Base-by-base conservation (phyloP, 2,329 filamentous ascomycete genomes). In the Atkinsonella hypoxylon region DNA sequence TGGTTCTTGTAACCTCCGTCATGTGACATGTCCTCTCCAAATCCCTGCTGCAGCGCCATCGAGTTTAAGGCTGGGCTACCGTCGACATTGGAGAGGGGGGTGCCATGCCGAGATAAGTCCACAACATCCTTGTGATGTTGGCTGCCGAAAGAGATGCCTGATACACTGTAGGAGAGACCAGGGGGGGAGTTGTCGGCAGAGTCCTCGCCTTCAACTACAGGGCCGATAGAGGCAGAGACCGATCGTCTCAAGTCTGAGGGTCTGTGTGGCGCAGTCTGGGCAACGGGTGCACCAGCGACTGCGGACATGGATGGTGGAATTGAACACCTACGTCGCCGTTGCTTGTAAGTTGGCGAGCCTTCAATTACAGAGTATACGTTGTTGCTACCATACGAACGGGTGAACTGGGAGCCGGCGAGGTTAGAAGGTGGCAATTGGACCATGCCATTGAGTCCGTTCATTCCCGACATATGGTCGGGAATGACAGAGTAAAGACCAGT, bases 271-370 rank as follows among this genome's bases (percentile, higher is more conserved):
- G 71, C 68, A 50, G 75, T 77, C 34, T 83, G 78, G 49, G 81
- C 79, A 41, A 78, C 77, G 45, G 80, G 76, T n/a, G 84, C 79
- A 47, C 81, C 81, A 55, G 83, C 80, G 54, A 85, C 82, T 43
- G 78, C 79, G 52, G 78, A 76, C 65, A 89, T 81, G 58, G 85
- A 81, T 12, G 87, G 85, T 22, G 91, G 89, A 55, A 97, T 89
- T 41, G 91, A 97, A 36, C 93, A 96, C 55, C 93, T 86, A 58
- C 93, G 83, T 67, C 93, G 81, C 61, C 93, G 82, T 75, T 97
- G 93, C 79, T 98, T 98, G 74, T 98, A 98, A 38, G 93, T 97
- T 12, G 93, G 93, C 30, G 93, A 98, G 46, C 93, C 93, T 72
- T 98, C 93, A 64, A 97, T 93, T 47, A 95, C 90, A 46, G 89